Conservation (phyloP, 2,329 filamentous ascomycete genomes). For the Cercospora citrullina region DNA sequence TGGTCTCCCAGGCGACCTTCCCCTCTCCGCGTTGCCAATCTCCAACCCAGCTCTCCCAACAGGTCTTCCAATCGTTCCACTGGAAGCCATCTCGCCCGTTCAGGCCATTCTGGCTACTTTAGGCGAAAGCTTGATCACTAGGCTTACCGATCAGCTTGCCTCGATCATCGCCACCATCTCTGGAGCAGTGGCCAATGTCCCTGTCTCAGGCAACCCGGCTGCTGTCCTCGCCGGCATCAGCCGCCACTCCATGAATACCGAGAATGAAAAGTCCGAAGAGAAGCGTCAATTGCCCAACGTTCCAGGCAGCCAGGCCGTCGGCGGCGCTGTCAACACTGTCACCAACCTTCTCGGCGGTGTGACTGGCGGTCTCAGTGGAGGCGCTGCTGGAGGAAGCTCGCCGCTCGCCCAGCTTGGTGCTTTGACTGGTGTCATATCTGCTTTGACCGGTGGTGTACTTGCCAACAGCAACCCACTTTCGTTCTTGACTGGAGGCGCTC, state of each 20-base stretch:
- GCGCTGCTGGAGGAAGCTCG: neutral
- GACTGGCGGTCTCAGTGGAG: neutral
- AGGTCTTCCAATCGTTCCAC: slow-evolving; percentile 11
- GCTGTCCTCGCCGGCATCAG: neutral
- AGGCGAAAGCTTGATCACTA: slow-evolving; percentile 1
- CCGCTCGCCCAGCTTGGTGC: slow-evolving; percentile 1
- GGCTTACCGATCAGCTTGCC: slow-evolving; percentile 11
- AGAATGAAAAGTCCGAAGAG: neutral
- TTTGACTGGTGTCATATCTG: slow-evolving; percentile 8
- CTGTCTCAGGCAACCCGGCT: neutral
- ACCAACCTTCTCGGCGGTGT: slow-evolving; percentile 6
- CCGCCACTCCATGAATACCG: neutral
- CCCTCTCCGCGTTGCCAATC: slow-evolving; percentile 13
- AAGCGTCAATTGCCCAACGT: slow-evolving; percentile 6
- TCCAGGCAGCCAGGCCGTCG: neutral
- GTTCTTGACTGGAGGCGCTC: slow-evolving; percentile 2
- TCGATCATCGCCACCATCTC: slow-evolving; percentile 14
- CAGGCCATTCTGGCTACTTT: slow-evolving; percentile 14
- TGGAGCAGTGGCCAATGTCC: slow-evolving; percentile 3
- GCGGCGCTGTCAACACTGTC: neutral
- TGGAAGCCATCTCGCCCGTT: neutral
- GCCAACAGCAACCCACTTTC: slow-evolving; percentile 12
- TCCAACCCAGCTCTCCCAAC: slow-evolving; percentile 9
- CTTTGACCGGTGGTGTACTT: neutral
- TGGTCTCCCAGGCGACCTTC: slow-evolving; percentile 13